Conservation (phyloP, 2,329 filamentous ascomycete species). For the Aquanectria penicillioides region DNA sequence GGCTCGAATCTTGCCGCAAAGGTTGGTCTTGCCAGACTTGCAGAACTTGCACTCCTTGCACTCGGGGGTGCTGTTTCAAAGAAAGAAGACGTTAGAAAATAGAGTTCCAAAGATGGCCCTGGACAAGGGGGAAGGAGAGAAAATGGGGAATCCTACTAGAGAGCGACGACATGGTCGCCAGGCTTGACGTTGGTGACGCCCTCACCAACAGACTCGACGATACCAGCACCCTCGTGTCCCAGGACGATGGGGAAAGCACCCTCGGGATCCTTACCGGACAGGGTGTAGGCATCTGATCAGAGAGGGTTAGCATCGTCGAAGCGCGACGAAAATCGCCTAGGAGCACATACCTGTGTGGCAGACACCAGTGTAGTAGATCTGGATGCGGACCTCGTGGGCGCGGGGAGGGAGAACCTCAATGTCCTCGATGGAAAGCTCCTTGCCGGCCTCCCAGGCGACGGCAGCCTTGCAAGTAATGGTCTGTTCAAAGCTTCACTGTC, state of each 20-base stretch:
- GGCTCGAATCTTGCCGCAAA: constrained; percentile 97
- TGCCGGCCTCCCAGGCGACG: constrained; percentile 95
- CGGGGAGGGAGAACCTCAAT: constrained; percentile 89
- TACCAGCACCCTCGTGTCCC: constrained; percentile 90
- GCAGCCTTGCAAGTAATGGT: constrained; percentile 97
- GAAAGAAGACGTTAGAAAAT: constrained; percentile 20
- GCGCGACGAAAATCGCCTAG: constrained; percentile 3
- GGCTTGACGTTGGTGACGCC: constrained; percentile 94
- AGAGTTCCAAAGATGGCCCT: too few species aligned
- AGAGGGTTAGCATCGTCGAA: constrained; percentile 24
- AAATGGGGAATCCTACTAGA: constrained; percentile 70
- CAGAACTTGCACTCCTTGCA: constrained; percentile 99
- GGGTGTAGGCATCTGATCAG: constrained; percentile 83
- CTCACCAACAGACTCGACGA: constrained; percentile 93
- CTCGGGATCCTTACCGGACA: constrained; percentile 97
- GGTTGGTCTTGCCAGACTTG: constrained; percentile 98
- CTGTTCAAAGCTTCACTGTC: constrained; percentile 55
- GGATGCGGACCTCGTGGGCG: constrained; percentile 94
- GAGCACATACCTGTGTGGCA: constrained; percentile 85
- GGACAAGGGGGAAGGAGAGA: not conserved
- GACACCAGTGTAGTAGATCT: constrained; percentile 98
- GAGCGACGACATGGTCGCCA: constrained; percentile 89
- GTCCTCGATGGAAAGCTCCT: constrained; percentile 89
- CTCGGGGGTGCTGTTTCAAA: constrained; percentile 85
- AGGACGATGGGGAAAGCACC: constrained; percentile 91